These are phyloP conservation scores for Artemisia tridentata DNA, from an alignment of 129 eudicot genomes.

Conservation along the genomic window DNA sequence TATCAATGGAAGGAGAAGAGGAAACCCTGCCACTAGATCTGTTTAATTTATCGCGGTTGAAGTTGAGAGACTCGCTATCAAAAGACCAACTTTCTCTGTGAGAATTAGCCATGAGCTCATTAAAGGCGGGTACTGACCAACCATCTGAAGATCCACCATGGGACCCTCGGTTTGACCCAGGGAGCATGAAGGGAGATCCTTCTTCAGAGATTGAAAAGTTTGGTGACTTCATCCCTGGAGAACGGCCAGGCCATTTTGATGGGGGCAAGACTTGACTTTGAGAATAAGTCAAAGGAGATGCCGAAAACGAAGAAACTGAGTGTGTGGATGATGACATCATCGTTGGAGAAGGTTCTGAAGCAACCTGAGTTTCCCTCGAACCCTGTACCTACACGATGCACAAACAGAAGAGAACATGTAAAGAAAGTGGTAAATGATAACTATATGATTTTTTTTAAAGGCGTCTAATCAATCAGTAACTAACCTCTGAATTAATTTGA, in stretches of 20 bases:
- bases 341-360: slow-evolving; percentile 55
- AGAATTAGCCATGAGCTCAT: slow-evolving; percentile 56
- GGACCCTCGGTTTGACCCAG: slow-evolving; percentile 60
- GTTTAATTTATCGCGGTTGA: slow-evolving; percentile 42
- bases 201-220: slow-evolving; percentile 74
- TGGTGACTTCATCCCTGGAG: slow-evolving; percentile 79
- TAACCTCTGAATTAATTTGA: slow-evolving; percentile 46
- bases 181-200: slow-evolving; percentile 43
- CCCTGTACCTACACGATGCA: slow-evolving; percentile 42
- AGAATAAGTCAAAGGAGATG: slow-evolving; percentile 61
- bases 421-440: neutral
- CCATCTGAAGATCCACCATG: slow-evolving; percentile 73
- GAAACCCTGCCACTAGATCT: slow-evolving; percentile 50
- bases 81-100: slow-evolving; percentile 80
- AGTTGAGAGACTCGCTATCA: slow-evolving; percentile 67
- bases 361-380: slow-evolving; percentile 47
- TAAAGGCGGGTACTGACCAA: slow-evolving; percentile 70
- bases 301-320: slow-evolving; percentile 59
- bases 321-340: slow-evolving; percentile 64
- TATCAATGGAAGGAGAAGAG: slow-evolving; percentile 49
- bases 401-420: neutral
- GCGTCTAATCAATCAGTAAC: neutral
- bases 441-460: neutral
- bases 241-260: slow-evolving; percentile 51
- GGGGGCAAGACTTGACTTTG: slow-evolving; percentile 55